Percentiles rank a stretch among this genome's conserved stretches.
Conservation (phyloP, 345 rosid species). For the Kandelia obovata region DNA sequence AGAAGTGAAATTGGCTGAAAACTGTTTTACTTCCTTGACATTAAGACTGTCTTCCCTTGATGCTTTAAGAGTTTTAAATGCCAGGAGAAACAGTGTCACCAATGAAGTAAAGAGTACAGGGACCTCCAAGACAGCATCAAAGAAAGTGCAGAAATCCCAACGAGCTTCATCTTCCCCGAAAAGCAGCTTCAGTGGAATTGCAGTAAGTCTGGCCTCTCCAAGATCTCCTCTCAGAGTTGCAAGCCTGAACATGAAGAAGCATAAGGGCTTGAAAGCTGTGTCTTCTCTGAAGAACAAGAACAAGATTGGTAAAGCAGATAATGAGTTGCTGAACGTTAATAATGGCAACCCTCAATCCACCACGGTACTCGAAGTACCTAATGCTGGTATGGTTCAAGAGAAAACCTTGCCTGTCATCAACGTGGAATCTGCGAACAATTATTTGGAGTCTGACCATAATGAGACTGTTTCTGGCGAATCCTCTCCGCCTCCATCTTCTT, state of each 20-base stretch:
- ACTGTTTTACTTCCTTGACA: slow-evolving; percentile 33
- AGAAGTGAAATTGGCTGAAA: slow-evolving; percentile 29
- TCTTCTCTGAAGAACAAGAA: slow-evolving; percentile 33
- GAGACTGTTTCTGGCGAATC: slow-evolving; percentile 38
- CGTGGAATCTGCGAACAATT: slow-evolving; percentile 42
- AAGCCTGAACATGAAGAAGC: slow-evolving; percentile 36
- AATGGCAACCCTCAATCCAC: slow-evolving; percentile 25
- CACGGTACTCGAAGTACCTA: not conserved
- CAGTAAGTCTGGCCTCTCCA: slow-evolving; percentile 21
- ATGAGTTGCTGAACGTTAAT: slow-evolving; percentile 18
- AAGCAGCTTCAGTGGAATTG: not conserved
- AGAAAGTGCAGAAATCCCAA: slow-evolving; percentile 22
- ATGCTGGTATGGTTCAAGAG: slow-evolving; percentile 38
- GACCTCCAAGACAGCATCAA: slow-evolving; percentile 26
- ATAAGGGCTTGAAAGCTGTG: slow-evolving; percentile 27
- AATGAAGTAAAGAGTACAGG: slow-evolving; percentile 28
- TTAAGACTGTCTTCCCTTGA: slow-evolving; percentile 28
- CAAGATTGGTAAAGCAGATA: slow-evolving; percentile 9
- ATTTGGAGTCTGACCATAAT: slow-evolving; percentile 44
- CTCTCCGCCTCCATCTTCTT: slow-evolving; percentile 22
- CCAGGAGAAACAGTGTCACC: slow-evolving; percentile 26
- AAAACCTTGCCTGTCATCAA: slow-evolving; percentile 64
- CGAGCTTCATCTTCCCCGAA: slow-evolving; percentile 12
- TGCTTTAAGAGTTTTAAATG: slow-evolving; percentile 26
- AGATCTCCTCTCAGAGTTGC: slow-evolving; percentile 18